A percentile compares a stretch with the other conserved stretches of the same genome.
Conservation (phyloP, 176 grass and related monocot species). For the Zoysia pacifica region DNA sequence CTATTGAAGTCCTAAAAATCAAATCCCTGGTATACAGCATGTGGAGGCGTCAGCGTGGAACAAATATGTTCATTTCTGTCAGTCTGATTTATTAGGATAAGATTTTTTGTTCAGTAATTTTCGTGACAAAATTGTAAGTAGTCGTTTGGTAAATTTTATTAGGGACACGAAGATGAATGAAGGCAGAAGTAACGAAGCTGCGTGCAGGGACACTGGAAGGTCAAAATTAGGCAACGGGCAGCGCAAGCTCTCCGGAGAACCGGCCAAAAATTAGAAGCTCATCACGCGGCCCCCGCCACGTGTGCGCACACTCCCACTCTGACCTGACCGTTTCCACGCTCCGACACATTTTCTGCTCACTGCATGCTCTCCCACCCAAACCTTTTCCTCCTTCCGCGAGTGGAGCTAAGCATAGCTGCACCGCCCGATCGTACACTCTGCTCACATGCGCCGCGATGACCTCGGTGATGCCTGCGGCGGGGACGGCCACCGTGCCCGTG, state of each 20-base stretch:
- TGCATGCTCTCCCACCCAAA: conserved; percentile 1
- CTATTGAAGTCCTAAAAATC: no score
- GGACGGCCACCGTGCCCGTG: background rate
- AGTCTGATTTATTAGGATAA: no score
- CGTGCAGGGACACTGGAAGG: no score
- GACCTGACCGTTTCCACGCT: conserved; percentile 10
- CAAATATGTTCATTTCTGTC: no score
- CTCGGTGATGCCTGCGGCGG: background rate
- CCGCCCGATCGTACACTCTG: background rate
- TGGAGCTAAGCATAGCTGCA: background rate
- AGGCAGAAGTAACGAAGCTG: no score
- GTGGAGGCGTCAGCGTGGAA: no score
- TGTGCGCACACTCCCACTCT: background rate
- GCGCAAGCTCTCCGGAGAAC: conserved; percentile 22
- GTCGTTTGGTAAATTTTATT: no score
- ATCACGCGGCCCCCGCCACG: background rate
- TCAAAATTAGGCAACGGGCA: conserved; percentile 8
- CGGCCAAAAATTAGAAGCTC: conserved; percentile 28
- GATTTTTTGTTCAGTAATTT: no score
- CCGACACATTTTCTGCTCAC: background rate
- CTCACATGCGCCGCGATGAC: conserved; percentile 38
- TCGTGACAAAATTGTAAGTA: no score
- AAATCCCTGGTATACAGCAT: no score
- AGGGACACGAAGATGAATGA: no score
- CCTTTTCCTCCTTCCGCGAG: background rate